A percentile compares a stretch with the other conserved stretches of the same genome.
These are phyloP conservation scores for Aspergillus brasiliensis DNA, from an alignment of 2,329 filamentous ascomycete species.

Conservation along the genomic window DNA sequence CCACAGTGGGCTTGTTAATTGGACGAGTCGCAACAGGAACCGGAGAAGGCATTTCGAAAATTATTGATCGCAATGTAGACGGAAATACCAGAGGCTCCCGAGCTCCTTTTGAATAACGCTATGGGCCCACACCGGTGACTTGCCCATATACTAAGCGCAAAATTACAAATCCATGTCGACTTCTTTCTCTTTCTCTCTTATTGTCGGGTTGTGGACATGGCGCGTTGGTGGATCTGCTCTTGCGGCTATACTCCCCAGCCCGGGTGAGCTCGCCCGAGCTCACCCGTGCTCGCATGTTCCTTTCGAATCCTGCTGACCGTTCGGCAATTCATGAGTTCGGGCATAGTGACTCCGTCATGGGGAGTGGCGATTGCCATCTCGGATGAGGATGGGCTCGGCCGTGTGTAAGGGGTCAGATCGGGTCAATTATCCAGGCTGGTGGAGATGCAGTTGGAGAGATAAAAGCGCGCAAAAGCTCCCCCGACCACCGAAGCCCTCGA, in stretches of 20 bases:
- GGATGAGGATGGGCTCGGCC: neutral
- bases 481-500: neutral
- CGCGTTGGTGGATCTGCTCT: neutral
- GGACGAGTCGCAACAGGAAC: conserved; percentile 4
- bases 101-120: neutral
- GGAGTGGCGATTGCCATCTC: neutral
- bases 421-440: neutral
- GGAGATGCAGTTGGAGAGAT: neutral
- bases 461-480: neutral
- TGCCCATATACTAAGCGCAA: neutral
- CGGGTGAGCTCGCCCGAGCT: conserved; percentile 6
- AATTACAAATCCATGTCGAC: neutral
- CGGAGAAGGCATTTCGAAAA: conserved; percentile 3
- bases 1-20: conserved; percentile 6
- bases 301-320: neutral
- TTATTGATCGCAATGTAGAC: neutral
- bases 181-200: neutral
- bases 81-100: neutral
- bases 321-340: neutral
- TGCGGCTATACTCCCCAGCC: neutral
- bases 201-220: neutral
- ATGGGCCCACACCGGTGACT: neutral
- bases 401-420: neutral
- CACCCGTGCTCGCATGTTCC: neutral
- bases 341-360: neutral